Evolutionary conservation across 106 monocot species (phyloP).

Genomic region (Iris macrosiphon): DNA sequence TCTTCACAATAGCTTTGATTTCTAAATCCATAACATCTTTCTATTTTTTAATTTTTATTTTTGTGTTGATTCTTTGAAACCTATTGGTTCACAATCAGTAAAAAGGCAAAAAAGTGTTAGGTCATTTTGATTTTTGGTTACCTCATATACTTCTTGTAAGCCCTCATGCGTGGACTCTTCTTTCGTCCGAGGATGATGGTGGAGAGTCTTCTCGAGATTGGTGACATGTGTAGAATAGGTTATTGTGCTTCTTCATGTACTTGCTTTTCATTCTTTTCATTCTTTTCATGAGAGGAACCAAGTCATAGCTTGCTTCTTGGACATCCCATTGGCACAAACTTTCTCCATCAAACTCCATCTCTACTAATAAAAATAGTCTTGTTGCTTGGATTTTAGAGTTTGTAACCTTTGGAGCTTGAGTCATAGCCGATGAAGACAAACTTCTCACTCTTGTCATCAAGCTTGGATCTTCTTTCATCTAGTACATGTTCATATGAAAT

Average conservation of each 20-base stretch:
- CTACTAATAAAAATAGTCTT: neutral
- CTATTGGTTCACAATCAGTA: slow-evolving; percentile 4
- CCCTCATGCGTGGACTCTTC: too few species aligned
- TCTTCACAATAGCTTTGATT: neutral
- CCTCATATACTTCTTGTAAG: neutral
- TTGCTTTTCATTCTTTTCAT: too few species aligned
- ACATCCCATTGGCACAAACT: neutral
- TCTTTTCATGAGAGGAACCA: too few species aligned
- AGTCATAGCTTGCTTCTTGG: neutral
- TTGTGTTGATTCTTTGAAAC: neutral
- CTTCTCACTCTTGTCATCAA: slow-evolving; percentile 2
- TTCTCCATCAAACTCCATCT: slow-evolving; percentile 6
- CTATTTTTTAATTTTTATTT: neutral
- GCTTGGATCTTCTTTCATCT: neutral
- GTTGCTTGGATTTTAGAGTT: neutral
- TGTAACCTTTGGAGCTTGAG: neutral
- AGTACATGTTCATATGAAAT: neutral
- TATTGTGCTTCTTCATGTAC: too few species aligned
- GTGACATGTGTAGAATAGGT: too few species aligned
- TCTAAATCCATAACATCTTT: neutral
- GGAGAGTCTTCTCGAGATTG: neutral
- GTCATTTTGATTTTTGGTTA: slow-evolving; percentile 1
- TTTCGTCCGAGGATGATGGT: neutral
- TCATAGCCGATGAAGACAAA: neutral
- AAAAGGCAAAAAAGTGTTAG: slow-evolving; percentile 2